These are phyloP conservation scores for Penicillium sp. DNA, from an alignment of 2,329 filamentous ascomycete species.

Conservation along the genomic window DNA sequence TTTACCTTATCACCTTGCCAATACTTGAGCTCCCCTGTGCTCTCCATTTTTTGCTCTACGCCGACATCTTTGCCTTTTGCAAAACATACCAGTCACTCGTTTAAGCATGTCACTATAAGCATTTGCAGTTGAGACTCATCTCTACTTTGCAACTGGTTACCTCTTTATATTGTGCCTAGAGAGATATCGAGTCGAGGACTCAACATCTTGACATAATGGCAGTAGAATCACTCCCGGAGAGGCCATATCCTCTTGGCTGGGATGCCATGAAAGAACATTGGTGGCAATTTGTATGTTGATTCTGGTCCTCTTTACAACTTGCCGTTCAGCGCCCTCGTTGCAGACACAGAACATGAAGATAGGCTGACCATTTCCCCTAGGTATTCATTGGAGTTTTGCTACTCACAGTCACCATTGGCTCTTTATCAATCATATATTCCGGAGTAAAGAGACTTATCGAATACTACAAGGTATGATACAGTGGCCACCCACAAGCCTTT, in stretches of 20 bases:
- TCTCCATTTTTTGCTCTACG: background rate
- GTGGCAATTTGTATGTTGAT: slow-evolving; percentile 45
- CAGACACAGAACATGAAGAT: slow-evolving; percentile 13
- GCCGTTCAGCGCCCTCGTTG: background rate
- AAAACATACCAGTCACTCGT: slow-evolving; percentile 2
- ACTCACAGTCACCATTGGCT: slow-evolving; percentile 30
- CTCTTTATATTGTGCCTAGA: background rate
- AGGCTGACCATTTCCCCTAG: slow-evolving; percentile 21
- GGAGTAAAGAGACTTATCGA: slow-evolving; percentile 21
- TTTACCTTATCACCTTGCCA: slow-evolving; percentile 5
- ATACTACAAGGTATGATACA: slow-evolving; percentile 31
- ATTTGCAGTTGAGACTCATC: background rate
- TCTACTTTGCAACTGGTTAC: background rate
- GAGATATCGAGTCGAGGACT: slow-evolving; percentile 2
- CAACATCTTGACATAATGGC: slow-evolving; percentile 23
- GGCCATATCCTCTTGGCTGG: slow-evolving; percentile 34
- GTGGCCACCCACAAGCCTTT: too few relatives aligned
- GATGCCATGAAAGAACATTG: slow-evolving; percentile 38
- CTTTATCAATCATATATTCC: slow-evolving; percentile 33
- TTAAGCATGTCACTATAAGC: slow-evolving; percentile 6
- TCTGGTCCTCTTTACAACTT: slow-evolving; percentile 9
- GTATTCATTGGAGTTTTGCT: slow-evolving; percentile 38
- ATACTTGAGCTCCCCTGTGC: background rate
- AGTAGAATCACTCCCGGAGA: slow-evolving; percentile 26
- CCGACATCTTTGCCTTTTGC: background rate